phyloP scores from a whole-genome alignment of 768 basidiomycete species.

The Suillus lakei region DNA sequence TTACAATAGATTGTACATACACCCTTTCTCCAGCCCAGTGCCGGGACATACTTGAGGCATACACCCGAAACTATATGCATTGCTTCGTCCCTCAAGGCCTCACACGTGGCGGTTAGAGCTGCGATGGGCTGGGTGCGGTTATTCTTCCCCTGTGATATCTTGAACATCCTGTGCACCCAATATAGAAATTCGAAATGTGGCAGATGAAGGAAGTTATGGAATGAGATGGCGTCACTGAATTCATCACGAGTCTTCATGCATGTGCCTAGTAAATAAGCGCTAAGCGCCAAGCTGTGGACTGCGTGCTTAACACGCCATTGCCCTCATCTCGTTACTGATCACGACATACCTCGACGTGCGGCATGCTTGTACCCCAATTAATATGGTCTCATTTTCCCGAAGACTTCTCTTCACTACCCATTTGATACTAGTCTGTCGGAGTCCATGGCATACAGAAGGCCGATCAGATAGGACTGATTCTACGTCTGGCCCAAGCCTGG shows the following conservation, averaged over 20 bases:
- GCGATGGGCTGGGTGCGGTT: neutral
- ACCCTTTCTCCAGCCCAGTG: neutral
- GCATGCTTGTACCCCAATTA: neutral
- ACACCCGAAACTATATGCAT: neutral
- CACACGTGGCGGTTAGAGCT: neutral
- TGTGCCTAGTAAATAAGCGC: neutral
- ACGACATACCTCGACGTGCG: neutral
- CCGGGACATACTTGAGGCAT: neutral
- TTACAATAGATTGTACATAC: neutral
- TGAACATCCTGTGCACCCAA: neutral
- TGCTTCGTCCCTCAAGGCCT: neutral
- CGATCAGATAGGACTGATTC: slow-evolving; percentile 84
- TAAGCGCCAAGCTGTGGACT: neutral
- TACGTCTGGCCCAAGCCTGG: slow-evolving; percentile 49
- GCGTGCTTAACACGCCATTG: neutral
- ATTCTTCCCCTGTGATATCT: no score
- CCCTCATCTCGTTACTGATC: neutral
- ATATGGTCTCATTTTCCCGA: neutral
- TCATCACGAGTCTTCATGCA: neutral
- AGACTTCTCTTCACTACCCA: slow-evolving; percentile 25
- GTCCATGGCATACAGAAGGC: slow-evolving; percentile 60
- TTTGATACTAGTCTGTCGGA: slow-evolving; percentile 19
- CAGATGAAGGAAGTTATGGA: neutral
- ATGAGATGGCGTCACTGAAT: neutral
- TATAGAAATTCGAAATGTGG: neutral